A percentile compares a stretch with the other conserved stretches of the same genome.
Conservation (phyloP, 83 land plant species). For the Thuja plicata region DNA sequence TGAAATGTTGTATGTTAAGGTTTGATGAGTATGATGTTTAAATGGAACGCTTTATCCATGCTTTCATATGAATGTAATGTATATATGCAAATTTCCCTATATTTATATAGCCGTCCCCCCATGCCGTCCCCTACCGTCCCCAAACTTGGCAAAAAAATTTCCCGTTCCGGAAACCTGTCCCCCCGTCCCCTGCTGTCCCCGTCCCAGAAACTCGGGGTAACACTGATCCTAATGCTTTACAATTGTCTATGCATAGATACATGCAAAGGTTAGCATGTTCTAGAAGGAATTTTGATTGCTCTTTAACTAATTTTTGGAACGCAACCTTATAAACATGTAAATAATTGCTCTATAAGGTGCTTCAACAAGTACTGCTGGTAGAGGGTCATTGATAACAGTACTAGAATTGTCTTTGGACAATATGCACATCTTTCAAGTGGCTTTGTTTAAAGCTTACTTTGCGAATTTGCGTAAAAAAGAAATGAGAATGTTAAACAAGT, state of each 20-base stretch:
- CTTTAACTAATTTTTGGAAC: constrained; percentile 54
- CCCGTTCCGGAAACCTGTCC: too few relatives aligned
- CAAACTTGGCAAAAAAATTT: too few relatives aligned
- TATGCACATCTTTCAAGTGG: constrained; percentile 58
- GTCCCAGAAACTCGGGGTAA: too few relatives aligned
- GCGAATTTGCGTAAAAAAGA: constrained; percentile 31
- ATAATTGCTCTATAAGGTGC: constrained; percentile 52
- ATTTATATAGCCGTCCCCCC: too few relatives aligned
- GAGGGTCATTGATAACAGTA: constrained; percentile 26
- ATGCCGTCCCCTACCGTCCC: too few relatives aligned
- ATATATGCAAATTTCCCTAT: too few relatives aligned
- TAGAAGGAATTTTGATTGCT: constrained; percentile 70
- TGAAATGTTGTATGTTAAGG: too few relatives aligned
- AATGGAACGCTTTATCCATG: too few relatives aligned
- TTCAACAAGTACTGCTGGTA: constrained; percentile 49
- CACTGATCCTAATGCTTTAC: constrained; percentile 31
- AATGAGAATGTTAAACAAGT: constrained; percentile 40
- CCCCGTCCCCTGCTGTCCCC: too few relatives aligned
- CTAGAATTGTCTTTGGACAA: constrained; percentile 47
- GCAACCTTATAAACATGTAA: constrained; percentile 48
- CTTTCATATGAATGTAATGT: too few relatives aligned
- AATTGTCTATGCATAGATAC: constrained; percentile 24
- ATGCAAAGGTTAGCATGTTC: constrained; percentile 44
- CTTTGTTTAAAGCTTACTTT: constrained; percentile 37
- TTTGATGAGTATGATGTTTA: too few relatives aligned